phyloP scores from a whole-genome alignment of 257 asterid genomes.

The Solanum gandarillasii region DNA sequence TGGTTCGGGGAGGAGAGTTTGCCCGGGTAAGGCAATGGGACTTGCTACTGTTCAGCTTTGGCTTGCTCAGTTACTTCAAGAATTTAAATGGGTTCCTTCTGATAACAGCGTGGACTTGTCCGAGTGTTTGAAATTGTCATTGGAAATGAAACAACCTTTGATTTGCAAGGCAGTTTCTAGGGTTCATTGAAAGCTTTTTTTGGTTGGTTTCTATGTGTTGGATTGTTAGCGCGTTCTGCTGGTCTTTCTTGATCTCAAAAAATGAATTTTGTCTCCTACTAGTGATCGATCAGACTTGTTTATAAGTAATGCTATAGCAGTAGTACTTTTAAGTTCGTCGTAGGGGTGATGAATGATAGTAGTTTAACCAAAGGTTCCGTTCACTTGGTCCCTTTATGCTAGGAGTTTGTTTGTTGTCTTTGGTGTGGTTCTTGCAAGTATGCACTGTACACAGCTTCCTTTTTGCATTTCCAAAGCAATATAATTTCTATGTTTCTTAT shows the following conservation, averaged over 20 bases:
- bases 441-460: conserved; percentile 13
- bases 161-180: conserved; percentile 49
- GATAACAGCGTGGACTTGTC: conserved; percentile 32
- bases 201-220: not conserved
- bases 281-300: conserved; percentile 14
- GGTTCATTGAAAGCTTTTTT: conserved; percentile 3
- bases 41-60: conserved; percentile 55
- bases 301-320: not conserved
- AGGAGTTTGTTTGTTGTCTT: conserved; percentile 10
- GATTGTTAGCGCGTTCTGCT: not conserved
- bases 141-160: conserved; percentile 60
- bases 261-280: conserved; percentile 12
- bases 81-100: conserved; percentile 23
- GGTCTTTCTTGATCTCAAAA: conserved; percentile 7
- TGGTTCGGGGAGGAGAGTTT: conserved; percentile 64
- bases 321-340: not conserved
- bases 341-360: not conserved
- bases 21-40: conserved; percentile 66
- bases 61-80: conserved; percentile 52
- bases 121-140: conserved; percentile 45
- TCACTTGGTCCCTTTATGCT: not conserved
- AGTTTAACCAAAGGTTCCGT: not conserved
- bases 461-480: not conserved
- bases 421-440: not conserved
- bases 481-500: not conserved